A percentile compares a stretch with the other conserved stretches of the same genome.
These are phyloP conservation scores for Rubia tinctorum DNA, from an alignment of 305 asterid genomes.

Conservation along the genomic window DNA sequence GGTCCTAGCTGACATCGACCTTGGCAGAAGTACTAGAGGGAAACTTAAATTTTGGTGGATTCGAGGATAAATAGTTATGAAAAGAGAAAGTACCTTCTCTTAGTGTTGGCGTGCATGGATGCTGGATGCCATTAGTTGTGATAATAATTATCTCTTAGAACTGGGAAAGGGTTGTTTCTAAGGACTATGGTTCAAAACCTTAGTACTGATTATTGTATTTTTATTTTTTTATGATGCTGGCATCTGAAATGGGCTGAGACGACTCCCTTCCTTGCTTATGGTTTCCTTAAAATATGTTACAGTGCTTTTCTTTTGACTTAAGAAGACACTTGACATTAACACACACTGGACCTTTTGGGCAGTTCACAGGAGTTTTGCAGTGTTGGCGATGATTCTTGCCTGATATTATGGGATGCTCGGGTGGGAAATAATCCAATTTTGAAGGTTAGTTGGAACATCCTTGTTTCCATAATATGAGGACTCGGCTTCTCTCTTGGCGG, in stretches of 20 bases:
- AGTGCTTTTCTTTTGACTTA: slow-evolving; percentile 6
- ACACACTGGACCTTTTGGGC: slow-evolving; percentile 23
- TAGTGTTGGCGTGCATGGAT: neutral
- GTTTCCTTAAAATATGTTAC: neutral
- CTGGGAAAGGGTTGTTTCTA: neutral
- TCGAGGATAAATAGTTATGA: neutral
- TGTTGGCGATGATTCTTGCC: slow-evolving; percentile 98
- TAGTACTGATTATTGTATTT: neutral
- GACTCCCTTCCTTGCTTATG: neutral
- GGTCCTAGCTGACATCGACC: neutral
- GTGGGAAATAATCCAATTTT: slow-evolving; percentile 63
- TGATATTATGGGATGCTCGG: slow-evolving; percentile 96
- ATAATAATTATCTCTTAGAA: neutral
- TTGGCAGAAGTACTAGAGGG: neutral
- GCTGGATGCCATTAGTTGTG: neutral
- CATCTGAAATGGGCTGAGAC: neutral
- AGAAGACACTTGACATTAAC: slow-evolving; percentile 12
- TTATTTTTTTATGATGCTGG: neutral
- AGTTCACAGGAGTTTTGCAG: slow-evolving; percentile 98
- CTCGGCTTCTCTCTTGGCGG: neutral
- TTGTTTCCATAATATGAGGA: neutral
- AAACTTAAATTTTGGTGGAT: neutral
- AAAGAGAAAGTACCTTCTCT: neutral
- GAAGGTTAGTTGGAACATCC: slow-evolving; percentile 47
- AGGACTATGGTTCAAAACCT: neutral